Conservation (phyloP, 208 protist genomes). For the Leptomonas pyrrhocoris region DNA sequence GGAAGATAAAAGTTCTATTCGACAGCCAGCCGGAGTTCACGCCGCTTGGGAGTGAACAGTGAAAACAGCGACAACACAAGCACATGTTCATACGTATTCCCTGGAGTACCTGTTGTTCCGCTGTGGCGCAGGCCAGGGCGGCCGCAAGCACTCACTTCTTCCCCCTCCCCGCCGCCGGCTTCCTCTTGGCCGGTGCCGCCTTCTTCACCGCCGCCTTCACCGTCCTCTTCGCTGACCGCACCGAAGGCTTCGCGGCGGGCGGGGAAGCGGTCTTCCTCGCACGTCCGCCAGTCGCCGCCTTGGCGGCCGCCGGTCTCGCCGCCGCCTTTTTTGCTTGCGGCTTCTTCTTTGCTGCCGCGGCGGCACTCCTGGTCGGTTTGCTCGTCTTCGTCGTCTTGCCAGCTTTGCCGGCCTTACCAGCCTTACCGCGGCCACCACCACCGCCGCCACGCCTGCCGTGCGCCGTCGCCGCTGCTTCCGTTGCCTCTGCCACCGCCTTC, state of each 20-base stretch:
- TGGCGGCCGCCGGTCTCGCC: conserved; percentile 13
- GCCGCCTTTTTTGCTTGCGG: conserved; percentile 39
- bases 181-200: conserved; percentile 37
- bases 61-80: too few relatives aligned
- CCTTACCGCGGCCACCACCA: background rate
- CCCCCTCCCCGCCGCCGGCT: conserved; percentile 27
- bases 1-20: background rate
- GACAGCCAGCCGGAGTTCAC: background rate
- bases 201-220: conserved; percentile 47
- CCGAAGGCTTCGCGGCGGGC: conserved; percentile 16
- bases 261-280: conserved; percentile 22
- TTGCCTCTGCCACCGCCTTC: conserved; percentile 2
- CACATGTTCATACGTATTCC: too few relatives aligned
- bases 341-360: conserved; percentile 8
- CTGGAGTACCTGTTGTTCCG: too few relatives aligned
- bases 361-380: conserved; percentile 26
- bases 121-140: too few relatives aligned
- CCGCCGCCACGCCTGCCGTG: conserved; percentile 11
- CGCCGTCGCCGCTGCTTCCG: background rate
- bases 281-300: conserved; percentile 19
- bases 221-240: conserved; percentile 37
- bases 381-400: conserved; percentile 21
- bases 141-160: conserved; percentile 30
- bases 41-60: too few relatives aligned
- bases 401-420: conserved; percentile 11